These are phyloP conservation scores for Phlebiopsis flavidoalba DNA, from an alignment of 768 basidiomycete genomes.

Conservation along the genomic window DNA sequence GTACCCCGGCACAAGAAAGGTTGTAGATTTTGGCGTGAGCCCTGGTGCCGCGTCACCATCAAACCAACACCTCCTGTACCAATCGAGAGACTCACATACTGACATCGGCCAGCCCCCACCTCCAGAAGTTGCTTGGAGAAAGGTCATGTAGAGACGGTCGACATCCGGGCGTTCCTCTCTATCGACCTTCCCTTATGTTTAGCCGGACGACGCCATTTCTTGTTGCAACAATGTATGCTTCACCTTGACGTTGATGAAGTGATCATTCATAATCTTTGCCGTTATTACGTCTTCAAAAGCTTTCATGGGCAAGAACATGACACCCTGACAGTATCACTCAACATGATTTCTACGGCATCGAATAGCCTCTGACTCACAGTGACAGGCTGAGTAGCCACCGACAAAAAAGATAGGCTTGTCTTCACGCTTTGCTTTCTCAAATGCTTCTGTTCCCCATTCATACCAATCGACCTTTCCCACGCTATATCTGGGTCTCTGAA, in stretches of 20 bases:
- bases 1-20: conserved; percentile 24
- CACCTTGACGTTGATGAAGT: conserved; percentile 33
- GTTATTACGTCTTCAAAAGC: conserved; percentile 33
- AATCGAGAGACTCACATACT: conserved; percentile 19
- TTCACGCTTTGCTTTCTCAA: conserved; percentile 21
- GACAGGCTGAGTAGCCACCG: conserved; percentile 38
- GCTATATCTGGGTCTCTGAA: neutral
- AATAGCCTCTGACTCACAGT: conserved; percentile 27
- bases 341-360: neutral
- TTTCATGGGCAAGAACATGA: conserved; percentile 28
- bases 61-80: neutral
- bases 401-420: conserved; percentile 33
- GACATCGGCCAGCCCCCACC: conserved; percentile 31
- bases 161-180: conserved; percentile 38
- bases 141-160: conserved; percentile 40
- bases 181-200: conserved; percentile 23
- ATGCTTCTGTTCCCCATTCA: conserved; percentile 23
- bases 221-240: neutral
- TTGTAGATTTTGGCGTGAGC: conserved; percentile 22
- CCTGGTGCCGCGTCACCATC: conserved; percentile 3
- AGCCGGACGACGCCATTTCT: neutral
- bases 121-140: conserved; percentile 29
- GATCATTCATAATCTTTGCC: conserved; percentile 35
- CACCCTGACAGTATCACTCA: conserved; percentile 16
- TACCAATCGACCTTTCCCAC: conserved; percentile 22